Base-by-base conservation (phyloP, 2,329 filamentous ascomycete genomes). In the Periconia digitata region DNA sequence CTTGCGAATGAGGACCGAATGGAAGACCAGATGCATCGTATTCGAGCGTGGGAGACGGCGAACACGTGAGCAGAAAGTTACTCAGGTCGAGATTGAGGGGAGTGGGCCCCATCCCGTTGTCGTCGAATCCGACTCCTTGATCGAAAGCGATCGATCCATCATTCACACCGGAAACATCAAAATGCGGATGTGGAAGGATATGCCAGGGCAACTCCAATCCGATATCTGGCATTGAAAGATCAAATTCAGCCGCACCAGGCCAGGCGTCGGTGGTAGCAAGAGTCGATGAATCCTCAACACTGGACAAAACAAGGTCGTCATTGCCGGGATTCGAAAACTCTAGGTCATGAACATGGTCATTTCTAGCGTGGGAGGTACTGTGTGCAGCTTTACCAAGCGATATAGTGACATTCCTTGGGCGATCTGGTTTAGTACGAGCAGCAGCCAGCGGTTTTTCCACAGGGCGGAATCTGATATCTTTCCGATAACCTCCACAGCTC, bases 401-500 rank as follows among this genome's bases (percentile, higher is more conserved):
- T 20, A 10, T 16, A 17, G 39, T 27, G 23, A 16, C n/a, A 24
- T 41, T 41, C 20, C 17, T 5, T 20, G 16, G 6, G n/a, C 36
- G 36, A 7, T 38, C 20, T 17, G 17, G 38, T 40, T n/a, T n/a
- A 21, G 21, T 3, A 35, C 3, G 17, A 12, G 15, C 13, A 6
- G 35, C 35, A 45, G 50, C 42, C 42, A 44, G 37, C 45, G 56
- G 29, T 47, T 50, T 44, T 52, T 77, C 84, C 84, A 88, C 48
- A n/a, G 44, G 23, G 23, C 48, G 43, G 17, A 50, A 50, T 74
- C 87, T 86, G 68, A 87, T 86, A 64, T 86, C 82, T 63, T 86
- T 88, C 66, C 82, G 85, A 69, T 88, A 89, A 16, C 85, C 85
- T 50, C 85, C 85, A 63, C 85, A 88, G 5, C 74, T 67, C 23